Conservation (phyloP, 352 stramenopile genomes). For the Phytophthora boehmeriae region DNA sequence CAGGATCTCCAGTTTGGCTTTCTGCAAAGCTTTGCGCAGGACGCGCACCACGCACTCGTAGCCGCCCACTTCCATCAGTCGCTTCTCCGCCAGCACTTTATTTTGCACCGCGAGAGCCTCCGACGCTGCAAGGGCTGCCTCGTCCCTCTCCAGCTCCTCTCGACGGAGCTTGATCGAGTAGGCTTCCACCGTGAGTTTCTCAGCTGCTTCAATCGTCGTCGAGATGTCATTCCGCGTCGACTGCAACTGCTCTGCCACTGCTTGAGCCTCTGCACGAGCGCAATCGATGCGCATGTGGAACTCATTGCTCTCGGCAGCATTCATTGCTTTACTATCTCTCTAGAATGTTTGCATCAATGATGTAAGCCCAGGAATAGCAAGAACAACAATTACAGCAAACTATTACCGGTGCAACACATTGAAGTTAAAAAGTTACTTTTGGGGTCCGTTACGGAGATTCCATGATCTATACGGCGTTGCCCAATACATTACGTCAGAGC, state of each 20-base stretch:
- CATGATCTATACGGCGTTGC: neutral
- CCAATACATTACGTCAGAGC: constrained; percentile 3
- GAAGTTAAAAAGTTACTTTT: constrained; percentile 1
- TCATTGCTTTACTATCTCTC: too few species aligned
- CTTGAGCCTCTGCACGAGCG: constrained; percentile 39
- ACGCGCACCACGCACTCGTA: constrained; percentile 62
- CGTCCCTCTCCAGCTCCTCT: constrained; percentile 66
- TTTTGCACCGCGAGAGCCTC: constrained; percentile 57
- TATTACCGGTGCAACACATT: neutral
- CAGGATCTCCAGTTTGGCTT: constrained; percentile 59
- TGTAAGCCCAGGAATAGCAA: neutral
- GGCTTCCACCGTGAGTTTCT: constrained; percentile 60
- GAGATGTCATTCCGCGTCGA: constrained; percentile 43
- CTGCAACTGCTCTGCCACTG: constrained; percentile 43
- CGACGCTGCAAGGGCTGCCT: constrained; percentile 50
- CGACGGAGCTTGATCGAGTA: constrained; percentile 54
- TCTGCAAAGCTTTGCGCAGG: constrained; percentile 54
- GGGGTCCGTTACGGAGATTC: neutral
- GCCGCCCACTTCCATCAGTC: constrained; percentile 67
- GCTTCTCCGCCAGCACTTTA: constrained; percentile 62
- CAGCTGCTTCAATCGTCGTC: constrained; percentile 40
- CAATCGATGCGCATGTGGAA: constrained; percentile 49
- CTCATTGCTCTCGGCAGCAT: constrained; percentile 33
- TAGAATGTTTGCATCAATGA: neutral
- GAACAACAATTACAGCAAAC: neutral